These are phyloP conservation scores for Talaromyces amestolkiae DNA, from an alignment of 2,329 filamentous ascomycete genomes.

Conservation along the genomic window DNA sequence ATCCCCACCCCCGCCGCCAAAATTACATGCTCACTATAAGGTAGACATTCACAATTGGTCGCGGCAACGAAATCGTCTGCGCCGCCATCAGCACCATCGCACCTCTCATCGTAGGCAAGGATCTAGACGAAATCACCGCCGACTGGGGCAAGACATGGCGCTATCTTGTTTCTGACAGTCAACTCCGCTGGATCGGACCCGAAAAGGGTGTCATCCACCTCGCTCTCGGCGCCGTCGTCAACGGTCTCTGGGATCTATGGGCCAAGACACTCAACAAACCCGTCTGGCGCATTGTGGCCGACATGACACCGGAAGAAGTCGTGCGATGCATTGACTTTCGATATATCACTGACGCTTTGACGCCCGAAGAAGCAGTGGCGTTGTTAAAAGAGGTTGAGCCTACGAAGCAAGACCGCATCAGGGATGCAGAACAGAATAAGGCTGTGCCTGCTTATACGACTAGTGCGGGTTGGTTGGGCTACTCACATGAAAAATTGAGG, in stretches of 20 bases:
- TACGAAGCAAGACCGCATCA: conserved; percentile 68
- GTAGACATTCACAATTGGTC: conserved; percentile 52
- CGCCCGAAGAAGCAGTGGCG: conserved; percentile 74
- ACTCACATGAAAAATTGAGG: conserved; percentile 84
- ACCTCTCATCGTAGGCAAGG: conserved; percentile 70
- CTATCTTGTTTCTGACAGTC: conserved; percentile 84
- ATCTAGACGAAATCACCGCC: conserved; percentile 70
- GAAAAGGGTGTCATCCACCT: conserved; percentile 95
- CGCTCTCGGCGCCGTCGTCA: conserved; percentile 82
- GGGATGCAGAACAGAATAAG: conserved; percentile 68
- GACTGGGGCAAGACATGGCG: conserved; percentile 90
- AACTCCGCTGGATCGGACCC: conserved; percentile 89
- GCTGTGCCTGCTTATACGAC: conserved; percentile 92
- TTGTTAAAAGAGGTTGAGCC: conserved; percentile 65
- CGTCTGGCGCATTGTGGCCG: conserved; percentile 84
- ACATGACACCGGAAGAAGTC: conserved; percentile 85
- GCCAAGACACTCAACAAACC: conserved; percentile 82
- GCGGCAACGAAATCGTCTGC: conserved; percentile 91
- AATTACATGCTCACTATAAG: not conserved
- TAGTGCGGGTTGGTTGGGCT: conserved; percentile 87
- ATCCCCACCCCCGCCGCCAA: not conserved
- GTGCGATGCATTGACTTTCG: conserved; percentile 89
- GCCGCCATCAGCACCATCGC: conserved; percentile 76
- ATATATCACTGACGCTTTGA: conserved; percentile 92
- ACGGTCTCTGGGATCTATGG: conserved; percentile 95